Percentiles rank a stretch among this genome's conserved stretches.
Evolutionary conservation across 441 rosid genomes (phyloP).

Genomic region (Heliophila coronopifolia): DNA sequence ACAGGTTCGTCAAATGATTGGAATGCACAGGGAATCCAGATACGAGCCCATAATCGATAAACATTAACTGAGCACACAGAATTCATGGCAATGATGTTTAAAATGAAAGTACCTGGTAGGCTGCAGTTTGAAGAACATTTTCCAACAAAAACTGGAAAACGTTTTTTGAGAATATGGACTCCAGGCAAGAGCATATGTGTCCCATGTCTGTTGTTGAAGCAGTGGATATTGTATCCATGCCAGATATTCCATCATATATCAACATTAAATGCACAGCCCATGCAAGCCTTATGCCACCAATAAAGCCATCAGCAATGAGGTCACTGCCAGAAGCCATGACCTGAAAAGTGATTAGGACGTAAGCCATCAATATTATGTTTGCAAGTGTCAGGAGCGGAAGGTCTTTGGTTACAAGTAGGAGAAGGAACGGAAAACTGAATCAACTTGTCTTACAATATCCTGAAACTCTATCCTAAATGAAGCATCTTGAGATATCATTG

Average conservation of each 20-base stretch:
- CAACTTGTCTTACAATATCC: conserved; percentile 63
- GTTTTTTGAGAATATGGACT: conserved; percentile 63
- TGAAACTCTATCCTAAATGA: conserved; percentile 78
- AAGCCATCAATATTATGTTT: conserved; percentile 21
- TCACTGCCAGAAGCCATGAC: conserved; percentile 63
- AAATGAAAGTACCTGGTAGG: conserved; percentile 58
- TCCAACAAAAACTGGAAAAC: conserved; percentile 77
- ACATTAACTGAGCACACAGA: neutral
- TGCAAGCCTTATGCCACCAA: conserved; percentile 77
- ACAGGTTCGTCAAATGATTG: conserved; percentile 1
- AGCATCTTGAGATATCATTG: conserved; percentile 71
- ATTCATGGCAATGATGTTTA: neutral
- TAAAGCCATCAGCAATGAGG: conserved; percentile 60
- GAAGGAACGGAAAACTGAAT: conserved; percentile 12
- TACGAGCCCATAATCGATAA: neutral
- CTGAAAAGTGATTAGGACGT: conserved; percentile 40
- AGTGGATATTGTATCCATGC: conserved; percentile 47
- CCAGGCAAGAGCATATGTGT: conserved; percentile 65
- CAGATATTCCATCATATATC: conserved; percentile 54
- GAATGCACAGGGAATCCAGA: conserved; percentile 2
- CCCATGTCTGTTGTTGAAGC: conserved; percentile 56
- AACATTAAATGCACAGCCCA: conserved; percentile 90
- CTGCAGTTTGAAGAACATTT: conserved; percentile 77
- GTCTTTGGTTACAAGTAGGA: conserved; percentile 11
- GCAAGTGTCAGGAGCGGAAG: conserved; percentile 1